A percentile compares a stretch with the other conserved stretches of the same genome.
Evolutionary conservation across 164 flowering plant genomes (phyloP).

Genomic region (Platanus orientalis): DNA sequence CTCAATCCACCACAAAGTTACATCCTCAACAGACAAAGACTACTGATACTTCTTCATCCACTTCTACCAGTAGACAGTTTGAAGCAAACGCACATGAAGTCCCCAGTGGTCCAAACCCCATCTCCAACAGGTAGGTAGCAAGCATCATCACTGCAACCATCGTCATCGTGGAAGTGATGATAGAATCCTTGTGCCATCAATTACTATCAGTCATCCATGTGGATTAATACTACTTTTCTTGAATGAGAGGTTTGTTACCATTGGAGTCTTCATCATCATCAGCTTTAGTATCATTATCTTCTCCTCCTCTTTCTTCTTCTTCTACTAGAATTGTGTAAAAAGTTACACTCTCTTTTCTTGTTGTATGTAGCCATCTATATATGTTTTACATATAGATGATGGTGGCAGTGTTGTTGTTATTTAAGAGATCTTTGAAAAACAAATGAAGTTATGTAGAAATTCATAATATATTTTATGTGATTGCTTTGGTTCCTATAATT

Average conservation of each 20-base stretch:
- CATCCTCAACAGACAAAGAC: slow-evolving; percentile 21
- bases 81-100: slow-evolving; percentile 67
- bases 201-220: no score
- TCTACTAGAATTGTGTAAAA: slow-evolving; percentile 16
- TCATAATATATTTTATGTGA: slow-evolving; percentile 8
- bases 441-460: background rate
- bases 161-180: background rate
- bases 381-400: slow-evolving; percentile 21
- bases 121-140: slow-evolving; percentile 51
- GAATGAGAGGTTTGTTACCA: slow-evolving; percentile 28
- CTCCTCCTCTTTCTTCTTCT: slow-evolving; percentile 1
- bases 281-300: slow-evolving; percentile 1
- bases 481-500: slow-evolving; percentile 1
- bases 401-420: slow-evolving; percentile 15
- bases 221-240: slow-evolving; percentile 30
- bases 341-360: slow-evolving; percentile 2
- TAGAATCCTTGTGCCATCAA: background rate
- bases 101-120: slow-evolving; percentile 90
- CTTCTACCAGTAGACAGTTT: slow-evolving; percentile 24
- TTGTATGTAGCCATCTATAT: background rate
- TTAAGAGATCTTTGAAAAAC: background rate
- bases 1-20: no score
- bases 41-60: slow-evolving; percentile 9
- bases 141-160: background rate
- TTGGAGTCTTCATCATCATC: no score